These are phyloP conservation scores for Talaromyces sp. DNA, from an alignment of 2,329 filamentous ascomycete species.

Conservation along the genomic window DNA sequence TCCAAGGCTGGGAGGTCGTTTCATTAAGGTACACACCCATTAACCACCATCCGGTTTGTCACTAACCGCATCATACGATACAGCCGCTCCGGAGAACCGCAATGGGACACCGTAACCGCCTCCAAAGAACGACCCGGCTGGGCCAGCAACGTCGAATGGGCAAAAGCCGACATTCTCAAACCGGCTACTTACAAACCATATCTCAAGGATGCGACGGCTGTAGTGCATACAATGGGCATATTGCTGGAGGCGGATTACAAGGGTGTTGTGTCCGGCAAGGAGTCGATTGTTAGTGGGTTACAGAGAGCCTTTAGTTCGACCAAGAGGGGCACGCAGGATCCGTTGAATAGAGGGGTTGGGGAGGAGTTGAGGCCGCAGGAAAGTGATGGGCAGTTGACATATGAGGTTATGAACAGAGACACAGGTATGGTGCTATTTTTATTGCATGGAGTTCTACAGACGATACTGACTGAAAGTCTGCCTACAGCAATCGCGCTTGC, in stretches of 20 bases:
- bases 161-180: slow-evolving; percentile 79
- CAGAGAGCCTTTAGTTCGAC: slow-evolving; percentile 71
- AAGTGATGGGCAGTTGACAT: slow-evolving; percentile 75
- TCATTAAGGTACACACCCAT: slow-evolving; percentile 70
- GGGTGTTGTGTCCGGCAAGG: slow-evolving; percentile 76
- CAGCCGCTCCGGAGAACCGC: slow-evolving; percentile 85
- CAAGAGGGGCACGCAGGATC: slow-evolving; percentile 64
- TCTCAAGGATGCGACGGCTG: slow-evolving; percentile 73
- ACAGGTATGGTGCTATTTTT: slow-evolving; percentile 44
- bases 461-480: background rate
- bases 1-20: slow-evolving; percentile 84
- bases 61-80: background rate
- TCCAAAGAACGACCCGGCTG: slow-evolving; percentile 70
- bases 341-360: slow-evolving; percentile 60
- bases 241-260: slow-evolving; percentile 98
- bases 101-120: slow-evolving; percentile 76
- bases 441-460: too few species aligned
- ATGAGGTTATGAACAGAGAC: slow-evolving; percentile 97
- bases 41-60: background rate
- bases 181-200: slow-evolving; percentile 75
- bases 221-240: slow-evolving; percentile 95
- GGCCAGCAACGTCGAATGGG: slow-evolving; percentile 81
- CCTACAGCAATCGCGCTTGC: slow-evolving; percentile 73
- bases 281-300: slow-evolving; percentile 76
- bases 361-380: slow-evolving; percentile 64